Percentiles rank a stretch among this genome's conserved stretches.
Evolutionary conservation across 208 protist species (phyloP).

Genomic region (Trypanosoma mega): DNA sequence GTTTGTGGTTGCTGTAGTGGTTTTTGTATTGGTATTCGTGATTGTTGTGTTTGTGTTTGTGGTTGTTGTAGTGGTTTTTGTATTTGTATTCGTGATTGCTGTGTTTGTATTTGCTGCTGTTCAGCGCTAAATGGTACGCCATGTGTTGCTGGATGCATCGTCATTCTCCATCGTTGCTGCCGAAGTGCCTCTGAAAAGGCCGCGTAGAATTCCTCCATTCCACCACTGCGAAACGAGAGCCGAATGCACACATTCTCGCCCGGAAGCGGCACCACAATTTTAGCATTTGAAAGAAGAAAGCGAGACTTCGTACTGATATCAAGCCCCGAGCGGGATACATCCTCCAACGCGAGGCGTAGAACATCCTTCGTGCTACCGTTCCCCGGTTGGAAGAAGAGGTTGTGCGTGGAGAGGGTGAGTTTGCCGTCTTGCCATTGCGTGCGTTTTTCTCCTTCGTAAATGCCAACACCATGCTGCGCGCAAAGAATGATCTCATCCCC

Average conservation of each 20-base stretch:
- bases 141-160: too few relatives aligned
- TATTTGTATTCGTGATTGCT: too few relatives aligned
- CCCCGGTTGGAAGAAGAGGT: slow-evolving; percentile 49
- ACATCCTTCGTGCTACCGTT: slow-evolving; percentile 13
- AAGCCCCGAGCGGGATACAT: slow-evolving; percentile 29
- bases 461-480: slow-evolving; percentile 35
- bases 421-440: slow-evolving; percentile 62
- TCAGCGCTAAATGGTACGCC: too few relatives aligned
- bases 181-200: slow-evolving; percentile 38
- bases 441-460: slow-evolving; percentile 56
- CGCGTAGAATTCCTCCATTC: slow-evolving; percentile 47
- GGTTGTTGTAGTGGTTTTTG: too few relatives aligned
- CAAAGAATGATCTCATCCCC: slow-evolving; percentile 57
- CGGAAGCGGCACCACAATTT: slow-evolving; percentile 61
- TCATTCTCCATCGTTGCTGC: slow-evolving; percentile 41
- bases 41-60: too few relatives aligned
- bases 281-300: slow-evolving; percentile 54
- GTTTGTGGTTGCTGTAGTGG: too few relatives aligned
- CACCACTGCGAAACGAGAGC: slow-evolving; percentile 62
- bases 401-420: slow-evolving; percentile 60
- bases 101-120: too few relatives aligned
- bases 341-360: slow-evolving; percentile 54
- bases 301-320: slow-evolving; percentile 31
- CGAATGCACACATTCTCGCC: slow-evolving; percentile 31
- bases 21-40: too few relatives aligned